Conservation (phyloP, 2,329 filamentous ascomycete genomes). For the Exophiala dermatitidis region DNA sequence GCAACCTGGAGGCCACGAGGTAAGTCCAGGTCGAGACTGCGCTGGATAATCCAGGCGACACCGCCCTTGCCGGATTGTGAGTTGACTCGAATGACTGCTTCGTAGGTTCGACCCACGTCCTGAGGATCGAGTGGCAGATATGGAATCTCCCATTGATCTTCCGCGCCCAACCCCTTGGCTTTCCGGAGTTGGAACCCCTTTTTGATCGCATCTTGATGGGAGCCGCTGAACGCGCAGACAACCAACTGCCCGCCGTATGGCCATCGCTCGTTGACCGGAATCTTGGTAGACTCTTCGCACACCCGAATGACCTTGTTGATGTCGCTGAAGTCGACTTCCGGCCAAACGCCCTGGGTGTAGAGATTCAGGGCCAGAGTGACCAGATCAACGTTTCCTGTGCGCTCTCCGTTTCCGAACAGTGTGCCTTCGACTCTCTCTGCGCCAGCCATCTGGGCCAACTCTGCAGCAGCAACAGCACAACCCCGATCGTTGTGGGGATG, state of each 20-base stretch:
- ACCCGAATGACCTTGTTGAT: conserved; percentile 77
- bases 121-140: conserved; percentile 89
- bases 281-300: conserved; percentile 90
- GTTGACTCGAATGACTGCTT: conserved; percentile 96
- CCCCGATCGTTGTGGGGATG: conserved; percentile 95
- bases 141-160: conserved; percentile 74
- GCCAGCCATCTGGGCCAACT: conserved; percentile 92
- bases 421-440: conserved; percentile 92
- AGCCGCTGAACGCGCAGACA: conserved; percentile 85
- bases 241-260: conserved; percentile 88
- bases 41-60: conserved; percentile 86
- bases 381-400: conserved; percentile 91
- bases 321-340: conserved; percentile 84
- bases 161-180: conserved; percentile 49
- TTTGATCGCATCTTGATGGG: conserved; percentile 93
- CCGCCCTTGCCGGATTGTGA: conserved; percentile 93
- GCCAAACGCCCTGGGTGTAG: conserved; percentile 85
- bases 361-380: conserved; percentile 89
- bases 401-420: conserved; percentile 88
- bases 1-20: conserved; percentile 87
- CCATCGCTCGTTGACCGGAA: conserved; percentile 79
- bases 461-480: conserved; percentile 79
- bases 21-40: conserved; percentile 81
- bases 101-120: conserved; percentile 94
- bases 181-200: conserved; percentile 69